Base-by-base conservation (phyloP, 2,329 filamentous ascomycete genomes). In the Coniochaeta ligniaria region DNA sequence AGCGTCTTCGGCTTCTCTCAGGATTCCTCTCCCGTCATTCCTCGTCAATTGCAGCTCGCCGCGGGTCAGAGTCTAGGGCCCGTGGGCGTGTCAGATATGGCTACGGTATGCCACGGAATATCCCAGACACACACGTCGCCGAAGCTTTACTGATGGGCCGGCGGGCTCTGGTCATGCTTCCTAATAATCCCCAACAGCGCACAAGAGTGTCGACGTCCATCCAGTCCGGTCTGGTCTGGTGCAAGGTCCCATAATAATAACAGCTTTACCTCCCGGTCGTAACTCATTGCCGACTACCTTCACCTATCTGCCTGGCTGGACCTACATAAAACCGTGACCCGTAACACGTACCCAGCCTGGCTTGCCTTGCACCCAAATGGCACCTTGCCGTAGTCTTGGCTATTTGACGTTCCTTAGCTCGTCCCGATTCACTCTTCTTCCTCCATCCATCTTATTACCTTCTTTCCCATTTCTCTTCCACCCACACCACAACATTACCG, bases 301-400 rank as follows among this genome's bases (percentile, higher is more conserved):
- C 26, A 31, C 52, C 52, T 55, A 35, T 55, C 52, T 56, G 54
- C 54, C 54, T 38, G 54, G 54, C n/a, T n/a, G n/a, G 14, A 35
- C 26, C 54, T 56, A 56, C 54, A 35, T 56, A 36, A 56, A 56
- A 56, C 54, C 33, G 47, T 52, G 47, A 52, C 47, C 47, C 47
- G 47, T 52, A 52, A 52, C 47, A 52, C 47, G 47, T 52, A 52
- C 47, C n/a, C 47, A 22, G 22, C 24, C 24, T 52, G 26, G n/a
- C 47, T 52, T 52, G 47, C 24, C 47, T 52, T 22, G 47, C 24
- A 31, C 20, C 47, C 47, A 52, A 52, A 52, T 52, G 47, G 47
- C 22, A 52, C 47, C 47, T 28, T 52, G 47, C n/a, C 54, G n/a
- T 52, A 24, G 47, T 52, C 47, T 52, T 52, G 47, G 47, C 47